Percentiles rank a stretch among this genome's conserved stretches.
Evolutionary conservation across 768 basidiomycete species (phyloP).

Genomic region (Psilocybe cyanescens): DNA sequence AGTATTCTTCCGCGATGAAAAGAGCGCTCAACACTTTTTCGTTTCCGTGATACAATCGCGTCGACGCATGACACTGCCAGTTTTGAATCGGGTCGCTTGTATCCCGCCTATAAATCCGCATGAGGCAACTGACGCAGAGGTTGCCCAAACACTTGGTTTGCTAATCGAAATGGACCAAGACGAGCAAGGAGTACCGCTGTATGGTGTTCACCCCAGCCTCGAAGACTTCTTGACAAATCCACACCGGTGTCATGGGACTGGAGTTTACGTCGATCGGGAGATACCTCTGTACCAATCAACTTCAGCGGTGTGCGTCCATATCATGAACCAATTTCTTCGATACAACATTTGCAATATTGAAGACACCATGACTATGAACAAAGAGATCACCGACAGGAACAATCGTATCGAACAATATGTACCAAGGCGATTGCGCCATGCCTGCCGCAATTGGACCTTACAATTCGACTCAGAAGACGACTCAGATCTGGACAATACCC

Average conservation of each 20-base stretch:
- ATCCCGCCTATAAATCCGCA: neutral
- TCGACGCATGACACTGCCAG: neutral
- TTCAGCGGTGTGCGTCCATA: neutral
- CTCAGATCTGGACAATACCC: neutral
- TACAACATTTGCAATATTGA: neutral
- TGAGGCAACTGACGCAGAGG: neutral
- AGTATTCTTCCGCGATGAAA: neutral
- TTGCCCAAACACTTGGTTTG: neutral
- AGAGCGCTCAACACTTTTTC: neutral
- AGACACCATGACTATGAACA: neutral
- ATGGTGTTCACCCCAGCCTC: neutral
- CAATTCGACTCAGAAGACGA: neutral
- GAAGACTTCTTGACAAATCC: neutral
- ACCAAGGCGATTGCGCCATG: neutral
- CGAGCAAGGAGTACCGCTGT: neutral
- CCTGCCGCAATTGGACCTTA: neutral
- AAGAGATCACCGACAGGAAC: neutral
- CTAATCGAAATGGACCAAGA: neutral
- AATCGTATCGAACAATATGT: neutral
- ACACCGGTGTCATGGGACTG: neutral
- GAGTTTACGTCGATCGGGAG: neutral
- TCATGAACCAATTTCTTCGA: neutral
- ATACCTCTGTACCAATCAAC: neutral
- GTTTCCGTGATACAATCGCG: neutral
- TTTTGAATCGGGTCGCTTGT: neutral